Evolutionary conservation across 2,329 filamentous ascomycete genomes (phyloP), one percentile per base, ranked within the genome.

Genomic region (Beauveria asiatica): DNA sequence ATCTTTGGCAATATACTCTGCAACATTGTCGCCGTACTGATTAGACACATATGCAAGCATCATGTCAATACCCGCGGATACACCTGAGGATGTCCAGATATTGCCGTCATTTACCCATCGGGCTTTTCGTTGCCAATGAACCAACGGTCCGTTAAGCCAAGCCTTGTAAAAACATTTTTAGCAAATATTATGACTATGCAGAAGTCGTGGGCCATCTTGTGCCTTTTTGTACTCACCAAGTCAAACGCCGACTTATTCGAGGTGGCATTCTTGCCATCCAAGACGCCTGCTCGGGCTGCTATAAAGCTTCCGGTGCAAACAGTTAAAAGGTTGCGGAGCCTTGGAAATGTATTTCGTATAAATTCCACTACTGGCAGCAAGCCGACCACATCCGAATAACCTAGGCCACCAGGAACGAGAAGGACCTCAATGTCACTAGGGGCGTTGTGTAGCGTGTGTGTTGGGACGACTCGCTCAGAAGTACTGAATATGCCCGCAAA

Each of bases 351-450:
- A 0, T 68, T 64, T 7, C 59, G 61, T 44, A 82, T 68, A 64
- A 77, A 82, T 3, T 74, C 67, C 8, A 80, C 69, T 11, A 67
- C 64, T 1, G 70, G 66, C 23, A 70, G 67, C 11, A 67, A 61
- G 62, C 39, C 65, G 65, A 23, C 73, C 3, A 72, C 74, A 1
- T 85, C 85, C 0, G 73, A 57, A 0, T 85, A 85, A 6, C 86
- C 86, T 0, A 86, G 86, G 9, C 89, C 70, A 11, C 89, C 68
- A 16, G 89, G 74, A 4, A 88, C 81, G 10, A 74, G 73, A 1
- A 79, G 79, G 45, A 48, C 45, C 19, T 48, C 45, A 1, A 48
- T 21, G 21, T 21, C 19, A 11, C 30, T 33, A 11, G 45, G 45
- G 19, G 45, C 45, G 19, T 21, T 27, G 3, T 11, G 19, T 11